phyloP scores from a whole-genome alignment of 1,139 yeast genomes.

The Zygoascus sp. region DNA sequence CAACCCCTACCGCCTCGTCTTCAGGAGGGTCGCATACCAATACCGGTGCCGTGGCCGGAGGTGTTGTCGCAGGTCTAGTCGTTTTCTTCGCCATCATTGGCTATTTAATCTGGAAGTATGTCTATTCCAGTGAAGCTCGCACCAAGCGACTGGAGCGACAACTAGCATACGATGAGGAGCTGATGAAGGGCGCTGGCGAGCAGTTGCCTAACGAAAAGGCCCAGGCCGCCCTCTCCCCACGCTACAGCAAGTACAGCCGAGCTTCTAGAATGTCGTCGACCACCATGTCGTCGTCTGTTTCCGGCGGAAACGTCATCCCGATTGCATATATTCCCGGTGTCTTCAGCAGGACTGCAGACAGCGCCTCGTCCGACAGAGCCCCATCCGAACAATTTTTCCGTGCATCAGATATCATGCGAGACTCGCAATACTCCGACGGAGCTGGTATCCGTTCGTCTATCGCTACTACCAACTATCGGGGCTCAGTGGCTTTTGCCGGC shows the following conservation, averaged over 20 bases:
- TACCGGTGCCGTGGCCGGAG: slow-evolving; percentile 39
- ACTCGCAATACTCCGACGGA: slow-evolving; percentile 19
- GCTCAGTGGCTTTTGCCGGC: slow-evolving; percentile 30
- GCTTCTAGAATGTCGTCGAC: slow-evolving; percentile 23
- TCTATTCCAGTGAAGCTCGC: slow-evolving; percentile 23
- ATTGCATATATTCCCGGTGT: slow-evolving; percentile 94
- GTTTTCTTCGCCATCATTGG: slow-evolving; percentile 28
- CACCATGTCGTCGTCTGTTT: slow-evolving; percentile 25
- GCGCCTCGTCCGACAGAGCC: slow-evolving; percentile 12
- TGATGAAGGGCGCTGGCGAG: neutral
- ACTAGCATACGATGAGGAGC: slow-evolving; percentile 12
- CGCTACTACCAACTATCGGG: slow-evolving; percentile 33
- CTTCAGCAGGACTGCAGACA: slow-evolving; percentile 22
- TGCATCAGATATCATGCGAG: slow-evolving; percentile 25
- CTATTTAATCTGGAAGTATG: slow-evolving; percentile 29
- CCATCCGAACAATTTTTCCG: slow-evolving; percentile 18
- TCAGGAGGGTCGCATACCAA: slow-evolving; percentile 15
- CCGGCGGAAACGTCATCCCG: slow-evolving; percentile 81
- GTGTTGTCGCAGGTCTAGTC: slow-evolving; percentile 37
- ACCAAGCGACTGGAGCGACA: slow-evolving; percentile 16
- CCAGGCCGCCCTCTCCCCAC: neutral
- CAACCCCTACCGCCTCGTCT: slow-evolving; percentile 8
- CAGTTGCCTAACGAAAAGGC: slow-evolving; percentile 4
- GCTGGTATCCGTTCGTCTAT: slow-evolving; percentile 27
- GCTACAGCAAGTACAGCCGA: neutral